Evolutionary conservation across 1,284 basidiomycete species (phyloP), one percentile per base, ranked within the genome.

Genomic region (Ustilago hordei): DNA sequence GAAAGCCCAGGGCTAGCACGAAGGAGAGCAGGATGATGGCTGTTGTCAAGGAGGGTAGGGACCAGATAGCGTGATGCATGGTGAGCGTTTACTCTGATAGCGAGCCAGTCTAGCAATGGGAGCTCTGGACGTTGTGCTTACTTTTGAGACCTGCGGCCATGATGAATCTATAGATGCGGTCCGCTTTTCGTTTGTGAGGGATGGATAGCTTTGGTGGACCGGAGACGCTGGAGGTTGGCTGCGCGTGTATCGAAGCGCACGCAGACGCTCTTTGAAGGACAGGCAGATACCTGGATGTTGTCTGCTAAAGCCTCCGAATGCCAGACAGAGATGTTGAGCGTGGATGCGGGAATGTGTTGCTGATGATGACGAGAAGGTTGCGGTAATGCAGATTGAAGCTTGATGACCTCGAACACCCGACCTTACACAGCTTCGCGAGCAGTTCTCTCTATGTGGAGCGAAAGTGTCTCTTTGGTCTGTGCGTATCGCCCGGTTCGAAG

Each of bases 1-100:
- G 89, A 88, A 99, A 99, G 32, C 97, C 97, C 35, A 97, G 90
- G 13, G 97, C 97, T 48, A 99, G 91, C 66, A 98, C 93, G 87
- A 99, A 97, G 4, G 96, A 95, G 39, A 85, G 80, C 35, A 84
- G 71, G 52, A 85, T 85, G 66, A 85, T 81, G 38, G 84, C 84
- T 85, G 76, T 32, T 4, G 11, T 31, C n/a, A 36, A 6, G 1
- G n/a, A 31, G 23, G 23, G 43, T 19, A 23, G 13, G 8, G 23
- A 32, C 23, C 2, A 39, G 11, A 36, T 45, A 41, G 13, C 3
- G 17, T 23, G 32, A 32, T 31, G 28, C 3, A 8, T 8, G 31
- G 43, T 45, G 11, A 45, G 43, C n/a, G 19, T 19, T 19, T 11
- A 19, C n/a, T 45, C 19, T 6, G 7, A 19, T 19, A 17, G 39